phyloP scores from a whole-genome alignment of 148 eudicot genomes.

The Polygonum maritimum region DNA sequence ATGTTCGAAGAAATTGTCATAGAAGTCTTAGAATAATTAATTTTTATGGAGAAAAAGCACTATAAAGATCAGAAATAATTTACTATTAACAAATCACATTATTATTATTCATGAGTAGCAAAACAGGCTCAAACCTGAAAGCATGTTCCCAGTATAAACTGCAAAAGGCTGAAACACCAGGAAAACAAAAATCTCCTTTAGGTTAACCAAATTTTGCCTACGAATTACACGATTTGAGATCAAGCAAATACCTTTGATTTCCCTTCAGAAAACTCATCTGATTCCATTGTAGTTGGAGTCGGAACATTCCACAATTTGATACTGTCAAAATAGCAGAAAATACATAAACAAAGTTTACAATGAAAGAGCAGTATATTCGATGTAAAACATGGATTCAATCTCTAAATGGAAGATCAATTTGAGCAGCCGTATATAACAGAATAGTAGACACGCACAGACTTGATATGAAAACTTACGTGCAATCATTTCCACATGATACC shows the following conservation, averaged over 20 bases:
- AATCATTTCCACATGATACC: slow-evolving; percentile 91
- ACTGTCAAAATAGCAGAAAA: slow-evolving; percentile 27
- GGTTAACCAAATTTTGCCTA: not conserved
- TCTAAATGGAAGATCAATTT: not conserved
- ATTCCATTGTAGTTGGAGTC: slow-evolving; percentile 35
- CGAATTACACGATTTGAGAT: not conserved
- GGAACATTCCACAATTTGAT: slow-evolving; percentile 90
- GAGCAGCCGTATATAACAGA: not conserved
- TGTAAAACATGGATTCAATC: not conserved
- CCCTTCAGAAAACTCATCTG: slow-evolving; percentile 24
- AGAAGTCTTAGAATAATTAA: not conserved
- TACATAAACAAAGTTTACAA: not conserved
- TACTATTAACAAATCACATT: not conserved
- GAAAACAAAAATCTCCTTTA: not conserved
- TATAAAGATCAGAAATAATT: not conserved
- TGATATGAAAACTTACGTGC: slow-evolving; percentile 54
- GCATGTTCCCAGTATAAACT: slow-evolving; percentile 66
- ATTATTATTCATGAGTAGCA: not conserved
- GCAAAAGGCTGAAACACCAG: slow-evolving; percentile 47
- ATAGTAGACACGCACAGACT: not conserved
- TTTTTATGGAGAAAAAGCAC: not conserved
- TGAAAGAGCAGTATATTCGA: not conserved
- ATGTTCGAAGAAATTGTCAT: slow-evolving; percentile 6
- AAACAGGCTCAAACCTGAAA: slow-evolving; percentile 36
- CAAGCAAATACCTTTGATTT: slow-evolving; percentile 38